Base-by-base conservation (phyloP, 164 flowering plant species). In the Malania oleifera region DNA sequence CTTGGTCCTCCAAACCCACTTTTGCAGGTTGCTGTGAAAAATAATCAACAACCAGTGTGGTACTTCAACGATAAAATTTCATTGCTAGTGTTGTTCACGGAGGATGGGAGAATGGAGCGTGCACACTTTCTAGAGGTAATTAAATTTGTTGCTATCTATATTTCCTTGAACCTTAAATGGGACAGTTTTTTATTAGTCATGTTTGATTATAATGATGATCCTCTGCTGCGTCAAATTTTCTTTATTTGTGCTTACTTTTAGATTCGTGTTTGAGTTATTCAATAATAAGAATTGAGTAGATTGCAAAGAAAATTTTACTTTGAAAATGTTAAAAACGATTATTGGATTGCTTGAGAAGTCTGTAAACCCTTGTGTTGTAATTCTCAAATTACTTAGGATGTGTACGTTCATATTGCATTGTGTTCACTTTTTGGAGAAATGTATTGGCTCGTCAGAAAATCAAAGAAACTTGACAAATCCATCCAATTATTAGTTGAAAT, bases 21-120 rank as follows among this genome's bases (percentile, higher is more conserved):
- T 65, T 64, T 95, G 71, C 99, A 95, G 73, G 88, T 95, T 56
- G 99, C 97, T 35, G 88, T 95, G 61, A 95, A 91, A 63, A 91
- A 95, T 69, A 86, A 72, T 74, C 97, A 95, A 73, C 99, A 95
- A 64, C 99, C 93, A n/a, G 97, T 95, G 1, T 95, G 95, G 97
- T 95, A 95, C 73, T 91, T 88, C 80, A 88, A 66, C 56, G 97
- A 90, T 63, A 88, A 85, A 61, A 70, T 95, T 27, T 66, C 77
- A 13, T 65, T 95, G 63, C 73, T 73, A 44, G 77, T 69, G 17
- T 63, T 95, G 28, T 87, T 95, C 64, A 58, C 82, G 0, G 99
- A 95, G 69, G 99, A 95, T 73, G 97, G 99, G 25, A 83, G 74
- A 63, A 95, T 91, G 97, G 99, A 95, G 67, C 91, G 96, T 44